These are phyloP conservation scores for Erodium trifolium DNA, from an alignment of 441 rosid species.

Conservation along the genomic window DNA sequence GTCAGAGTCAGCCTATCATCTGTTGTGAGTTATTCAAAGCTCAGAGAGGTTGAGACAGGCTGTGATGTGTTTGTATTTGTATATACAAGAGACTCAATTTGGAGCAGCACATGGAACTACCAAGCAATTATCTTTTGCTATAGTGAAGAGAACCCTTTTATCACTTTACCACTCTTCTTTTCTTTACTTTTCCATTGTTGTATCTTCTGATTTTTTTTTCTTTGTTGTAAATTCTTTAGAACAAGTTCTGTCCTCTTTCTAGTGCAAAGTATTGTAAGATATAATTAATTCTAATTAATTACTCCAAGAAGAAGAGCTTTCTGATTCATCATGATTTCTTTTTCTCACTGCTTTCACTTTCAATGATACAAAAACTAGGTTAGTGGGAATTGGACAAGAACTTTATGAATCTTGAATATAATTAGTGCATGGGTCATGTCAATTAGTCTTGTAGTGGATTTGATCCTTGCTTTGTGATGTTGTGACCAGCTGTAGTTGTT, in stretches of 20 bases:
- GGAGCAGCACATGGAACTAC: constrained; percentile 25
- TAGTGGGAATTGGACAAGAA: constrained; percentile 12
- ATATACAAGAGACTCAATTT: constrained; percentile 39
- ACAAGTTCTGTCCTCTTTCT: constrained; percentile 14
- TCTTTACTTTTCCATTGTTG: constrained; percentile 22
- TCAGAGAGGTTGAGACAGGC: constrained; percentile 27
- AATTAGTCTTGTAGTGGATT: constrained; percentile 16
- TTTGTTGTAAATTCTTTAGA: constrained; percentile 29
- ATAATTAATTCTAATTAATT: constrained; percentile 21
- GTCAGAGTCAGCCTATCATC: constrained; percentile 21
- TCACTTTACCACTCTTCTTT: neutral
- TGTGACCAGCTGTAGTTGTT: constrained; percentile 64
- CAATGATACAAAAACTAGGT: constrained; percentile 7
- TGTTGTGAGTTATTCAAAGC: constrained; percentile 19
- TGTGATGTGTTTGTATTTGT: constrained; percentile 27
- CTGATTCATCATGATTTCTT: constrained; percentile 5
- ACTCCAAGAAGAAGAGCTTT: constrained; percentile 11
- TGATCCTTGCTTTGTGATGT: no score
- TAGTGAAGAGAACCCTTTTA: constrained; percentile 18
- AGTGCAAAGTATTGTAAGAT: constrained; percentile 38
- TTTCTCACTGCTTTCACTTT: constrained; percentile 15
- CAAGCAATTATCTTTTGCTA: constrained; percentile 23
- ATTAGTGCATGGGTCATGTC: constrained; percentile 28
- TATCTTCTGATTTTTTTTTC: constrained; percentile 12
- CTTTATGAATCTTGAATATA: constrained; percentile 7